A percentile compares a stretch with the other conserved stretches of the same genome.
Conservation (phyloP, 2,329 filamentous ascomycete species). For the Metarhizium guizhouense region DNA sequence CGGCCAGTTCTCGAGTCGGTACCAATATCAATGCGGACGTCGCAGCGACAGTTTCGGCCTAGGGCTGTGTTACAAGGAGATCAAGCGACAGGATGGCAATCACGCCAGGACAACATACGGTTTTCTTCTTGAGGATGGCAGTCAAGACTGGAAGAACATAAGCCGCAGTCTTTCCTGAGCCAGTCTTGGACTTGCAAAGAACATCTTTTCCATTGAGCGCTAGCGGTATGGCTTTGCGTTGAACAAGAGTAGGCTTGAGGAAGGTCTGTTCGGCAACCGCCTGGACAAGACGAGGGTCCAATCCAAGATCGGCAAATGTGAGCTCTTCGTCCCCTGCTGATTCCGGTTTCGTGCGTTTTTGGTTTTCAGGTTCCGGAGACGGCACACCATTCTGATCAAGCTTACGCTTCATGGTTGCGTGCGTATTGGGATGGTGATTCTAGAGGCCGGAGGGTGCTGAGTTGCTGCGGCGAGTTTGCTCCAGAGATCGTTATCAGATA, state of each 20-base stretch:
- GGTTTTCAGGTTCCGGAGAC: constrained; percentile 16
- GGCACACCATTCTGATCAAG: constrained; percentile 47
- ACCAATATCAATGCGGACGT: constrained; percentile 83
- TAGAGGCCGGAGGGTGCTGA: background rate
- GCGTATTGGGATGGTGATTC: background rate
- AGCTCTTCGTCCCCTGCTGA: constrained; percentile 29
- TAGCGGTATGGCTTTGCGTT: constrained; percentile 78
- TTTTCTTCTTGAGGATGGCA: constrained; percentile 70
- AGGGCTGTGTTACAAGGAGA: constrained; percentile 6
- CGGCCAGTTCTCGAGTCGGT: constrained; percentile 86
- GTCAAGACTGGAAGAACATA: constrained; percentile 88
- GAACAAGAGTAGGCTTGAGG: constrained; percentile 78
- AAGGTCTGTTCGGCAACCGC: constrained; percentile 79
- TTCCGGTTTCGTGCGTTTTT: constrained; percentile 13
- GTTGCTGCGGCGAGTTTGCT: background rate
- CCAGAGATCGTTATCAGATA: background rate
- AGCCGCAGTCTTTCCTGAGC: constrained; percentile 95
- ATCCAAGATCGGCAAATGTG: constrained; percentile 66
- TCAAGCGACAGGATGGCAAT: no score
- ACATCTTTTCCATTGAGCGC: constrained; percentile 84
- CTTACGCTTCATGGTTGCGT: constrained; percentile 48
- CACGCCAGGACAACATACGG: constrained; percentile 30
- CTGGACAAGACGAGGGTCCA: constrained; percentile 80
- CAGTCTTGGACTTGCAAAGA: constrained; percentile 85
- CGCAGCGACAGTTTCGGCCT: constrained; percentile 41